A percentile compares a stretch with the other conserved stretches of the same genome.
These are phyloP conservation scores for Lepraria neglecta DNA, from an alignment of 495 filamentous ascomycete genomes.

Conservation along the genomic window DNA sequence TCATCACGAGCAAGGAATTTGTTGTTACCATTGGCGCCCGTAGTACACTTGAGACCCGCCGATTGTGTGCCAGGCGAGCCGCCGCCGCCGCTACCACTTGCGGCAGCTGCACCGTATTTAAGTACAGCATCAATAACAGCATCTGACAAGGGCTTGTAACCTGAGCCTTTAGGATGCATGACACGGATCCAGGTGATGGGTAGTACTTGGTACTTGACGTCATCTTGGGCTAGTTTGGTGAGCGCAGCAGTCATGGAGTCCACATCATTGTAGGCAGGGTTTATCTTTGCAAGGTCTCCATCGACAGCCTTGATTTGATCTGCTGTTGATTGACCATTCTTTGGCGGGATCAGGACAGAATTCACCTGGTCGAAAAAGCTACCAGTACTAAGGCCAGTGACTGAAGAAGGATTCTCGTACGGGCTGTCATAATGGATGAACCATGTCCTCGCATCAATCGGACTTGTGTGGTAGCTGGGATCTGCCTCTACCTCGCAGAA, in stretches of 20 bases:
- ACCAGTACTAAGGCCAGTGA: not conserved
- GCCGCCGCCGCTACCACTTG: not conserved
- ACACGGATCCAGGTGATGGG: not conserved
- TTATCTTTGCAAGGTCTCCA: constrained; percentile 5
- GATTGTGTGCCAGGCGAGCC: constrained; percentile 9
- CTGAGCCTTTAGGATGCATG: constrained; percentile 4
- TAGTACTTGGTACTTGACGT: not conserved
- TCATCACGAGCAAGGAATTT: constrained; percentile 11
- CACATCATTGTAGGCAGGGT: not conserved
- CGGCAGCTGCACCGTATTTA: constrained; percentile 3
- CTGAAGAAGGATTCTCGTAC: constrained; percentile 3
- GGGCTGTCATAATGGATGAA: constrained; percentile 6
- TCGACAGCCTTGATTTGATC: constrained; percentile 3
- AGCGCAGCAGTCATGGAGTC: constrained; percentile 3
- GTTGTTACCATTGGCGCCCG: constrained; percentile 13
- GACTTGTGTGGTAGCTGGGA: not conserved
- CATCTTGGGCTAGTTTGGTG: not conserved
- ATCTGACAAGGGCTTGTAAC: constrained; percentile 9
- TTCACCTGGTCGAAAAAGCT: constrained; percentile 4
- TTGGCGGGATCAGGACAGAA: constrained; percentile 2
- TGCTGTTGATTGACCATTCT: not conserved
- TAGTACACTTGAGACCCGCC: constrained; percentile 7
- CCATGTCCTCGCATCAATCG: not conserved
- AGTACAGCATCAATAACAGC: constrained; percentile 4
- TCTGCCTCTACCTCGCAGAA: constrained; percentile 1